phyloP scores from a whole-genome alignment of 768 basidiomycete species.

The Antrodiella citrinella region DNA sequence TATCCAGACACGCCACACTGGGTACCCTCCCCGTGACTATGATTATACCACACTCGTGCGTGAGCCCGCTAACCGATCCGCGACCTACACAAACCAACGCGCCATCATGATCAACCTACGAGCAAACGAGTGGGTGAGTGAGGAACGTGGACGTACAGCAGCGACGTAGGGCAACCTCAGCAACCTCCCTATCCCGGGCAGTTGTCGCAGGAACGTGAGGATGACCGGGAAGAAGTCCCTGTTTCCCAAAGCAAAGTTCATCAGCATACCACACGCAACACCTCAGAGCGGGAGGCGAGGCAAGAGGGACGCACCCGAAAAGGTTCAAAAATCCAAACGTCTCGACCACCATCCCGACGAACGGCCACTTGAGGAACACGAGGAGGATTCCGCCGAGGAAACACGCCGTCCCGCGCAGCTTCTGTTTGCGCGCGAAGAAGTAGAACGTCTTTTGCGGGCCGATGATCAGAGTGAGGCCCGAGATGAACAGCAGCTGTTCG shows the following conservation, averaged over 20 bases:
- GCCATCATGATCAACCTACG: neutral
- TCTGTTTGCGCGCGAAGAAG: slow-evolving; percentile 95
- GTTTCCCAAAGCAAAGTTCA: slow-evolving; percentile 7
- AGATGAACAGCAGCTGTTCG: slow-evolving; percentile 83
- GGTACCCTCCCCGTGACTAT: no score
- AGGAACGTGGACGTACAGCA: slow-evolving; percentile 42
- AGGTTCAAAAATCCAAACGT: slow-evolving; percentile 96
- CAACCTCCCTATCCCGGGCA: slow-evolving; percentile 85
- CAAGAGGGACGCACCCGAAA: slow-evolving; percentile 76
- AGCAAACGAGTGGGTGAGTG: neutral
- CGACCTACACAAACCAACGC: slow-evolving; percentile 16
- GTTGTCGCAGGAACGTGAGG: slow-evolving; percentile 89
- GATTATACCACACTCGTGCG: slow-evolving; percentile 27
- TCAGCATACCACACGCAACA: neutral
- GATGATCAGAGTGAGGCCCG: slow-evolving; percentile 93
- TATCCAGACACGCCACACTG: no score
- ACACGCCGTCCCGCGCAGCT: slow-evolving; percentile 82
- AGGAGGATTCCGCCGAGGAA: slow-evolving; percentile 88
- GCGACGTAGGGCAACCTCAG: slow-evolving; percentile 84
- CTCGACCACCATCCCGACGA: slow-evolving; percentile 88
- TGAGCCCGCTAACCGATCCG: slow-evolving; percentile 28
- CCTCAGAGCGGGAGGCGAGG: no score
- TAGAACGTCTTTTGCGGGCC: slow-evolving; percentile 96
- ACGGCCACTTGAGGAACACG: slow-evolving; percentile 94
- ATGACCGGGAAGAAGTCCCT: slow-evolving; percentile 99